Base-by-base conservation (phyloP, 164 flowering plant genomes). In the Aristolochia fimbriata region DNA sequence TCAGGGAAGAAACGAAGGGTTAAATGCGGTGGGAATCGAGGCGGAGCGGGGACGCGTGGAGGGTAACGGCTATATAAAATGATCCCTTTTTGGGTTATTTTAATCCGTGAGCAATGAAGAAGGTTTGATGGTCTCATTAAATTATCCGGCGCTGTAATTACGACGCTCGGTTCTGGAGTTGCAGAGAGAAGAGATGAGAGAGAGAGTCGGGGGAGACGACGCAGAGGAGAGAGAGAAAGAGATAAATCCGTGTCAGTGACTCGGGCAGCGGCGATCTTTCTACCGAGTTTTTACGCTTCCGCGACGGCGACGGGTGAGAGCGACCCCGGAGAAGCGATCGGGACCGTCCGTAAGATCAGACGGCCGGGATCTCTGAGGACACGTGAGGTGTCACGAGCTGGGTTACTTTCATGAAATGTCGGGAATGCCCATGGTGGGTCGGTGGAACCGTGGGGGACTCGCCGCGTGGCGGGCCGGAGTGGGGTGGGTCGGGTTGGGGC, bases 31-130 rank as follows among this genome's bases (percentile, higher is more conserved):
- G 12, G 33, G 12, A 22, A 55, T 16, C 19, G 23, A 19, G 23
- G 47, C 15, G 43, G 17, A 27, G 31, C n/a, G 15, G 6, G n/a
- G 80, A 71, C 77, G 74, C 77, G 77, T 73, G 81, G 61, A 63
- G 27, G 20, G 77, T 50, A 70, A 70, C 77, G 76, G 80, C 74
- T 78, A 62, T 23, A 21, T 59, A 57, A 55, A 51, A 45, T 68
- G 75, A 73, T 75, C 3, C 67, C 27, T 58, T 61, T 47, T 62
- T 61, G 49, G 33, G 25, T 48, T 30, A 8, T 64, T 56, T 57
- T 48, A 27, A 33, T 27, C 12, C n/a, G 31, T 27, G 23, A 49
- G 62, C 22, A 58, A 22, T 48, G 57, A 57, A 58, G 20, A 21
- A 4, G 51, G 59, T 19, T 63, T 25, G 51, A 33, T 37, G 31